phyloP scores from a whole-genome alignment of 192 early-diverging fungal genomes.

The Coemansia sp. region DNA sequence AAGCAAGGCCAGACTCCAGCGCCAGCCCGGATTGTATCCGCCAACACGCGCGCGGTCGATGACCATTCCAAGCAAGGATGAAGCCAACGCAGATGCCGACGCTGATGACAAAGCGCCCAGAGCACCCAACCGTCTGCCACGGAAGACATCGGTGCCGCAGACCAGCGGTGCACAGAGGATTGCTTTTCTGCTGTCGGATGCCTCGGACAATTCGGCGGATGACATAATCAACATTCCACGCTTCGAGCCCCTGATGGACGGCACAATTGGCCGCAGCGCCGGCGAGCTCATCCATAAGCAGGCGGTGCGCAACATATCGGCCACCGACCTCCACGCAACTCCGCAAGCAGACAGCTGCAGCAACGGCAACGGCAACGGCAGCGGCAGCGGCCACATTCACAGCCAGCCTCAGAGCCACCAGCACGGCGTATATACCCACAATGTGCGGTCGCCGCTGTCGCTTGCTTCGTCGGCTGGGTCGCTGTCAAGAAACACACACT shows the following conservation, averaged over 20 bases:
- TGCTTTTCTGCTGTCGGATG: slow-evolving; percentile 4
- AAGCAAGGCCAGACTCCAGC: background rate
- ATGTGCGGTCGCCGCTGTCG: background rate
- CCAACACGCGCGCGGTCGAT: slow-evolving; percentile 43
- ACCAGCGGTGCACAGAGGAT: slow-evolving; percentile 4
- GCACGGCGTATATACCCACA: background rate
- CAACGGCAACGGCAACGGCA: background rate
- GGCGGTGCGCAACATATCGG: slow-evolving; percentile 41
- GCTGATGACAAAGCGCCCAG: background rate
- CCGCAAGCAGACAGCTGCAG: background rate
- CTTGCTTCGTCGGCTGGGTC: slow-evolving; percentile 2
- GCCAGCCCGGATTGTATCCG: background rate
- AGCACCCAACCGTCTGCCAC: slow-evolving; percentile 4
- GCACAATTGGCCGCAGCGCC: slow-evolving; percentile 18
- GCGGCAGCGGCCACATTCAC: background rate
- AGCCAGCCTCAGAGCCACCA: background rate
- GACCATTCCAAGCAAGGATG: slow-evolving; percentile 32
- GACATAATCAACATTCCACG: slow-evolving; percentile 29
- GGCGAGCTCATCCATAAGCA: slow-evolving; percentile 44
- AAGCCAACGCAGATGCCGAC: background rate
- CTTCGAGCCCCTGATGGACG: slow-evolving; percentile 20
- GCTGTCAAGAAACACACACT: slow-evolving; percentile 1
- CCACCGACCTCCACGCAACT: background rate
- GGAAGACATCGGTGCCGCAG: slow-evolving; percentile 19
- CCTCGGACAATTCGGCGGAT: slow-evolving; percentile 14